Base-by-base conservation (phyloP, 768 basidiomycete genomes). In the Suillus alpinus region DNA sequence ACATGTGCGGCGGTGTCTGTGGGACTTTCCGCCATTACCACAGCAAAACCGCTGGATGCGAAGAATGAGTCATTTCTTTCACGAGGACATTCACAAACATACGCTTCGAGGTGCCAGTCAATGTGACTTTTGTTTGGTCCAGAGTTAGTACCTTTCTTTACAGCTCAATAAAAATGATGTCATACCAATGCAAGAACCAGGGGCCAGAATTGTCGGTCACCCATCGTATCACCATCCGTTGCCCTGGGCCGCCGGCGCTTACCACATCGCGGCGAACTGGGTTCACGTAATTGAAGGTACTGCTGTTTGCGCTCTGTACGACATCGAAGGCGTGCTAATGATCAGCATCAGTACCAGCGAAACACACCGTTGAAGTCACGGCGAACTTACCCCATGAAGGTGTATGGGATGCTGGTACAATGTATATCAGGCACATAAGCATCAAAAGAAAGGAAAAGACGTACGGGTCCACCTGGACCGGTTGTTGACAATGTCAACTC, bases 201-300 rank as follows among this genome's bases (percentile, higher is more conserved):
- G 77, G 75, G 8, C 82, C 83, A 1, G 83, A 80, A 68, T 84
- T 84, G 62, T 85, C 81, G 3, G 83, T 82, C 12, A 71, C 66
- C 73, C 81, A 84, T 39, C 82, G 76, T 32, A 84, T 67, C 5
- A 76, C 77, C 32, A 79, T 77, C 14, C 66, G 65, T 37, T 71
- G 67, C 1, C 60, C 52, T 7, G n/a, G n/a, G n/a, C n/a, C n/a
- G n/a, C 68, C 70, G 6, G 73, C 68, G 58, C 62, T 68, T 16
- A 82, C 75, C 0, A 79, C 81, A 61, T 84, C 83, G 52, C 83
- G 73, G 59, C 77, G 71, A 50, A 79, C 77, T 0, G 89, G 89
- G 70, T 89, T 86, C 4, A 62, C 63, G 44, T 78, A 82, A 67
- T 83, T 83, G 66, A 73, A 75, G 0, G 52, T 59, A 1, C 62